Evolutionary conservation across 768 basidiomycete genomes (phyloP).

Genomic region (Phylloporus scabripes): DNA sequence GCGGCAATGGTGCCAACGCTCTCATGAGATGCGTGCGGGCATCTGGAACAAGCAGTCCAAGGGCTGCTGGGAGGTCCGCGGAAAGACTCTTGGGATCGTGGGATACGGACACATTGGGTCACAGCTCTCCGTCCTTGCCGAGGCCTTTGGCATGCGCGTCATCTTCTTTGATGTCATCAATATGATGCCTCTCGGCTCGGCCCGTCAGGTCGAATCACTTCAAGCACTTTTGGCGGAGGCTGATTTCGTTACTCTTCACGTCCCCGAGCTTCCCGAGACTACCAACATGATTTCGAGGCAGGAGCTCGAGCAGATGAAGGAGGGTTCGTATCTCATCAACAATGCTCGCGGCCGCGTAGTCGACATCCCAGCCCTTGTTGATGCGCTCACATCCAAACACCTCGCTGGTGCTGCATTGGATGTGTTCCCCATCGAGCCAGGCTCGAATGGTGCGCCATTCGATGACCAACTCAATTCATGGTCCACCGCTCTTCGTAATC

Average conservation of each 20-base stretch:
- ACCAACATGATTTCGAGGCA: conserved; percentile 82
- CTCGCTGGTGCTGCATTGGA: conserved; percentile 87
- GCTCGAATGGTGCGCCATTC: conserved; percentile 84
- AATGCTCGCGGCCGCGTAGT: conserved; percentile 95
- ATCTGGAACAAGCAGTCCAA: conserved; percentile 99
- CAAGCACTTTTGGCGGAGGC: conserved; percentile 65
- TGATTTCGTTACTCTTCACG: conserved; percentile 95
- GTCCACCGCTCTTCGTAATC: conserved; percentile 64
- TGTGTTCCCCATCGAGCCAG: conserved; percentile 93
- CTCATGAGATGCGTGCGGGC: conserved; percentile 81
- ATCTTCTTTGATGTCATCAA: conserved; percentile 94
- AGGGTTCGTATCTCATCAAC: conserved; percentile 93
- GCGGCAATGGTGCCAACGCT: conserved; percentile 87
- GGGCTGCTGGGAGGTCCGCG: conserved; percentile 95
- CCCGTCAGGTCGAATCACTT: conserved; percentile 83
- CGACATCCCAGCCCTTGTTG: conserved; percentile 87
- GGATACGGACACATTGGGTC: conserved; percentile 99
- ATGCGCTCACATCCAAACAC: conserved; percentile 76
- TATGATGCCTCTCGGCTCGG: conserved; percentile 95
- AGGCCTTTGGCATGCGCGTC: conserved; percentile 93
- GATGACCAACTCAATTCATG: conserved; percentile 85
- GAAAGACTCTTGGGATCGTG: conserved; percentile 96
- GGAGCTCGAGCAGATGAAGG: conserved; percentile 88
- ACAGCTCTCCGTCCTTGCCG: conserved; percentile 94
- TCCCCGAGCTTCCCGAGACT: conserved; percentile 95